These are phyloP conservation scores for Tylopilus plumbeoviolaceoides DNA, from an alignment of 768 basidiomycete genomes.

Conservation along the genomic window DNA sequence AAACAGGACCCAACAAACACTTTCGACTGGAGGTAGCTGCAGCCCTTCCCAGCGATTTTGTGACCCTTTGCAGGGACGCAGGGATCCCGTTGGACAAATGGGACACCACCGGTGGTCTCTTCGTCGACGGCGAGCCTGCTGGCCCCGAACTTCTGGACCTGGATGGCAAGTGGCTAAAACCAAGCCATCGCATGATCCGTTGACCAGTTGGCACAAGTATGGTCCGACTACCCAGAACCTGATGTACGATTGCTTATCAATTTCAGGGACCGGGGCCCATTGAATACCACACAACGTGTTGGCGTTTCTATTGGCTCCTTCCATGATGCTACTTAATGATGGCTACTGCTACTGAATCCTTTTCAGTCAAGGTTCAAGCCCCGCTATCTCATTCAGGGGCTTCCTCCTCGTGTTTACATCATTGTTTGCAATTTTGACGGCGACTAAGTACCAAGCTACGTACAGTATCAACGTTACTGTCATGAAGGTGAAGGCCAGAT, in stretches of 20 bases:
- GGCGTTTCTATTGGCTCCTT: constrained; percentile 11
- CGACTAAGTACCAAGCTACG: constrained; percentile 16
- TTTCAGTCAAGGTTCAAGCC: constrained; percentile 23
- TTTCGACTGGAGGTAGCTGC: constrained; percentile 52
- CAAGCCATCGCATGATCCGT: constrained; percentile 12
- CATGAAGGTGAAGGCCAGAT: constrained; percentile 9
- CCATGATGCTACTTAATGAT: constrained; percentile 10
- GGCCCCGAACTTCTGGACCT: constrained; percentile 35
- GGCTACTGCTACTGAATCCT: constrained; percentile 19
- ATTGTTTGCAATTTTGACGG: constrained; percentile 17
- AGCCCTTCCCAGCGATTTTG: constrained; percentile 56
- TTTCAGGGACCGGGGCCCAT: constrained; percentile 6
- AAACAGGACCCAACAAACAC: constrained; percentile 41
- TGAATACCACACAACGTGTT: constrained; percentile 15
- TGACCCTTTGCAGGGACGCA: constrained; percentile 44
- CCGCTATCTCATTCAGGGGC: constrained; percentile 16
- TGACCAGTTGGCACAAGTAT: constrained; percentile 4
- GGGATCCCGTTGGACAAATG: constrained; percentile 38
- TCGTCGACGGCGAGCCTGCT: constrained; percentile 39
- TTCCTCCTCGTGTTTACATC: constrained; percentile 28
- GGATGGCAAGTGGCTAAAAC: constrained; percentile 34
- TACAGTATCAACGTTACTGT: constrained; percentile 15
- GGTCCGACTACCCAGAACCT: constrained; percentile 2
- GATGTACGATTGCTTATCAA: not conserved
- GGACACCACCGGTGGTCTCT: constrained; percentile 44